phyloP scores from a whole-genome alignment of 805 yeast species.

The Suhomyces tanzawaensis region DNA sequence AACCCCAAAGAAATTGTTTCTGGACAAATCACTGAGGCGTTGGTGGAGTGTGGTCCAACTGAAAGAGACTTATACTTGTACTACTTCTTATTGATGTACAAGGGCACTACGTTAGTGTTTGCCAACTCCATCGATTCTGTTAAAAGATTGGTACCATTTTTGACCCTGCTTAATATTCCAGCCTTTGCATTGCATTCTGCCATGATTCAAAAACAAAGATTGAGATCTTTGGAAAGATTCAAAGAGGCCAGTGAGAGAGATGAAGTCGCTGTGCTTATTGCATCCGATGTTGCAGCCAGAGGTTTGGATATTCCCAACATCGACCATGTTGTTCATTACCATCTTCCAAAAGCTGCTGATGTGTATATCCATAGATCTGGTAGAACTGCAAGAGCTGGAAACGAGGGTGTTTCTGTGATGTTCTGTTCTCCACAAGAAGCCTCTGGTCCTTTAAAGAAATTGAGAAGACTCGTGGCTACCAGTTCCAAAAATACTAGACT shows the following conservation, averaged over 20 bases:
- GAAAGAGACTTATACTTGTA: constrained; percentile 90
- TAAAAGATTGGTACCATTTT: constrained; percentile 74
- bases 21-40: constrained; percentile 71
- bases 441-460: constrained; percentile 77
- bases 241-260: constrained; percentile 47
- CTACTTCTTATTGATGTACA: constrained; percentile 80
- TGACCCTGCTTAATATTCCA: constrained; percentile 66
- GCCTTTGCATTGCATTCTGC: constrained; percentile 84
- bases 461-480: constrained; percentile 55
- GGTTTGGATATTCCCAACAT: constrained; percentile 91
- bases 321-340: constrained; percentile 94
- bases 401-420: constrained; percentile 92
- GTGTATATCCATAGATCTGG: constrained; percentile 95
- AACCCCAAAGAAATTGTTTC: constrained; percentile 84
- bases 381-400: constrained; percentile 96
- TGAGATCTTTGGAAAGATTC: constrained; percentile 81
- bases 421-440: constrained; percentile 93
- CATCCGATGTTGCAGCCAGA: constrained; percentile 98
- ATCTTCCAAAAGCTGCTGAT: constrained; percentile 91
- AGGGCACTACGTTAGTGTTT: constrained; percentile 87
- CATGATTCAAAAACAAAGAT: constrained; percentile 92
- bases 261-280: constrained; percentile 69
- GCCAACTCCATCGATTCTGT: constrained; percentile 96
- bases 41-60: constrained; percentile 85
- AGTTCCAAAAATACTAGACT: constrained; percentile 20